A percentile compares a stretch with the other conserved stretches of the same genome.
Conservation (phyloP, 1,284 basidiomycete genomes). For the Leccinum angustisporum region DNA sequence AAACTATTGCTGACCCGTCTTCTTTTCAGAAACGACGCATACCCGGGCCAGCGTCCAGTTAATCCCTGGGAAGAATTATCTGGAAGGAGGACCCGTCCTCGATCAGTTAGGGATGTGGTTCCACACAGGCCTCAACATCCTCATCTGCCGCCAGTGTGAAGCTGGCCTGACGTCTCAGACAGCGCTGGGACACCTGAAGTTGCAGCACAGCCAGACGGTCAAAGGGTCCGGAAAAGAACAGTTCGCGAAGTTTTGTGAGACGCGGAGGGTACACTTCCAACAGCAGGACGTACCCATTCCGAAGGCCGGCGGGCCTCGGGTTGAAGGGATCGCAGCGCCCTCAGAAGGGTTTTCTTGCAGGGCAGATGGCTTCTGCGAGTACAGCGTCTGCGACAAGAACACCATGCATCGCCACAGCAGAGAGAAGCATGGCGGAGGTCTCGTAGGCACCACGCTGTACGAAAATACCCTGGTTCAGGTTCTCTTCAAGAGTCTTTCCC, state of each 20-base stretch:
- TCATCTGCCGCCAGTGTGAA: neutral
- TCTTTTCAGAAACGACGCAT: neutral
- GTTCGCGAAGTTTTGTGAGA: no score
- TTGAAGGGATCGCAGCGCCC: neutral
- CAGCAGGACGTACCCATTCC: neutral
- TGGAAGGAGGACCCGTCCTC: neutral
- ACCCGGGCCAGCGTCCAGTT: neutral
- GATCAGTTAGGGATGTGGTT: neutral
- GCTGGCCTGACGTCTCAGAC: neutral
- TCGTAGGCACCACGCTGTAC: neutral
- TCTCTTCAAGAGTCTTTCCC: no score
- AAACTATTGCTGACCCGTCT: no score
- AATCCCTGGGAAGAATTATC: neutral
- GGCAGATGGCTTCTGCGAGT: neutral
- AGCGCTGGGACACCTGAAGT: neutral
- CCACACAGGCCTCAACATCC: neutral
- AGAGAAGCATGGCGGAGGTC: neutral
- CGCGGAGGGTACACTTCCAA: no score
- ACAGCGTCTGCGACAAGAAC: neutral
- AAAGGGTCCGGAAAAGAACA: no score
- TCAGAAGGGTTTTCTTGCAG: neutral
- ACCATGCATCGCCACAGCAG: neutral
- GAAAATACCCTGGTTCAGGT: no score
- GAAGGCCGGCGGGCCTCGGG: neutral
- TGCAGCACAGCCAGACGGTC: neutral